Evolutionary conservation across 176 grass and related monocot species (phyloP).

Genomic region (Rhynchospora pubera): DNA sequence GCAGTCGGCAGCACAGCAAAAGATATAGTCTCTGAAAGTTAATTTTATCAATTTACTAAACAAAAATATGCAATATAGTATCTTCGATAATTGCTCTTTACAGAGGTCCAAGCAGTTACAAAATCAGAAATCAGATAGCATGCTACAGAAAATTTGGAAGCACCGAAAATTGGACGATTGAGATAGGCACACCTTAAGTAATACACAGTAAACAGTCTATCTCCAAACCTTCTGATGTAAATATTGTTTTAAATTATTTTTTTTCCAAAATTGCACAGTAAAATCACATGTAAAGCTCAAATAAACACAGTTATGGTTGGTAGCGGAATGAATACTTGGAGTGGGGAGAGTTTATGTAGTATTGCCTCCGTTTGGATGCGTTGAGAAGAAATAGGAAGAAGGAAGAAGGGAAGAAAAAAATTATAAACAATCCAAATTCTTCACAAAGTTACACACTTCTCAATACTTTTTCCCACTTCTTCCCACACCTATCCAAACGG

Average conservation of each 20-base stretch:
- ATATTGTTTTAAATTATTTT: neutral
- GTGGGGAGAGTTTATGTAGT: neutral
- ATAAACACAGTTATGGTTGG: neutral
- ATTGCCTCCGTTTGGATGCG: too few relatives aligned
- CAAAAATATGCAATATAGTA: neutral
- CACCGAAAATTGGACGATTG: too few relatives aligned
- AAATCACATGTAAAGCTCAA: neutral
- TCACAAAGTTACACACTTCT: too few relatives aligned
- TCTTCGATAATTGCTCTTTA: neutral
- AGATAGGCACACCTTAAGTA: too few relatives aligned
- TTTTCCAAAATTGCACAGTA: neutral
- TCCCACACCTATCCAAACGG: too few relatives aligned
- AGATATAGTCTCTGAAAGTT: neutral
- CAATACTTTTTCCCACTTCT: too few relatives aligned
- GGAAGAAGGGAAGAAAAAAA: too few relatives aligned
- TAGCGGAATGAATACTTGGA: neutral
- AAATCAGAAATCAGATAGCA: neutral
- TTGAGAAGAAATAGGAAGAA: too few relatives aligned
- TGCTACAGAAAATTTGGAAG: neutral
- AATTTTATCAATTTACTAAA: neutral
- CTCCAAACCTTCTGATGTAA: too few relatives aligned
- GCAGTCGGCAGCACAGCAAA: neutral
- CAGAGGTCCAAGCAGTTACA: neutral
- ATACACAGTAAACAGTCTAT: too few relatives aligned
- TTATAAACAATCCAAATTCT: too few relatives aligned